phyloP scores from a whole-genome alignment of 1,284 basidiomycete genomes.

The Fomitopsis betulina region DNA sequence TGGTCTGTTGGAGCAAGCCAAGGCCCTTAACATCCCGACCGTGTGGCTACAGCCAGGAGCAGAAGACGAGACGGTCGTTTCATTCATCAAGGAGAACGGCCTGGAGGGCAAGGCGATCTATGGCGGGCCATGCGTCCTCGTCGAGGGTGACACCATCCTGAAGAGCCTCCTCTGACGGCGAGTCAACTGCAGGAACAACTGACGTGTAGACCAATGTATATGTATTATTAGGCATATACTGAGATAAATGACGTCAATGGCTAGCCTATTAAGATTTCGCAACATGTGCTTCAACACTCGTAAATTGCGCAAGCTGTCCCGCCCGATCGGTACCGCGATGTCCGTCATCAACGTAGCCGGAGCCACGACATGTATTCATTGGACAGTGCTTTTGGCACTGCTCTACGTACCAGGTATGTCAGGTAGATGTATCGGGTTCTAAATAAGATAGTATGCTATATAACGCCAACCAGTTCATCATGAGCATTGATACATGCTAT shows the following conservation, averaged over 20 bases:
- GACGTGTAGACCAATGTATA: no score
- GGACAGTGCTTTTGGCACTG: background rate
- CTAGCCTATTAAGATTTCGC: no score
- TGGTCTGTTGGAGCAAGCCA: slow-evolving; percentile 58
- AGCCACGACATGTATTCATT: no score
- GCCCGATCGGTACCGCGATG: no score
- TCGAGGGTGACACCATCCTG: slow-evolving; percentile 58
- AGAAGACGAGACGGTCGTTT: slow-evolving; percentile 51
- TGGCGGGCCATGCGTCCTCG: slow-evolving; percentile 74
- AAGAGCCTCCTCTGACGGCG: slow-evolving; percentile 22
- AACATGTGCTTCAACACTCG: no score
- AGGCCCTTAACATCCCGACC: slow-evolving; percentile 54
- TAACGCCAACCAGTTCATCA: background rate
- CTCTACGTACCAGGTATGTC: background rate
- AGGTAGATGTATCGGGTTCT: background rate
- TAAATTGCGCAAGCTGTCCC: no score
- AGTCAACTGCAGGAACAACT: no score
- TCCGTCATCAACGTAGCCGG: no score
- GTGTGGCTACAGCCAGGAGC: slow-evolving; percentile 89
- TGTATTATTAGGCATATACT: no score
- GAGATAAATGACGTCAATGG: no score
- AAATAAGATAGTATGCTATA: background rate
- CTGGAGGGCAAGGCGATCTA: slow-evolving; percentile 60
- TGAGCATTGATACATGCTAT: background rate
- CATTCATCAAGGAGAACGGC: slow-evolving; percentile 49